Conservation (phyloP, 805 yeast genomes). For the Torulaspora quercuum region DNA sequence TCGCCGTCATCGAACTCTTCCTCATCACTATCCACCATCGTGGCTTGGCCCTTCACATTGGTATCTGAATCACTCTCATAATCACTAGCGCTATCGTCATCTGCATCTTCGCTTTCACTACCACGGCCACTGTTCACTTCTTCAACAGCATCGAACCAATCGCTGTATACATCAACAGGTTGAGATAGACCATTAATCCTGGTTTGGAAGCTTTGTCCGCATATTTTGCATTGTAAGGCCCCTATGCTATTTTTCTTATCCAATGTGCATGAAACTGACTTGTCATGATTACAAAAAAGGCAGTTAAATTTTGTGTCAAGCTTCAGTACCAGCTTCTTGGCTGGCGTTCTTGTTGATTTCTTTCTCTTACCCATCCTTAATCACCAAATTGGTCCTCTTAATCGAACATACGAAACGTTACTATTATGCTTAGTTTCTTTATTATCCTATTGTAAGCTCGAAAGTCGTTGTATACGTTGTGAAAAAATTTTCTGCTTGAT, state of each 20-base stretch:
- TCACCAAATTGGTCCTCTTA: background rate
- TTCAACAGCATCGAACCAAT: constrained; percentile 96
- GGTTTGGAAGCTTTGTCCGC: constrained; percentile 91
- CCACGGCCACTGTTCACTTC: constrained; percentile 46
- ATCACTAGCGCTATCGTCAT: constrained; percentile 33
- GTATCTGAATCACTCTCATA: constrained; percentile 39
- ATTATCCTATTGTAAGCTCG: too few species aligned
- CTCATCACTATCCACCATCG: constrained; percentile 23
- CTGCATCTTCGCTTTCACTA: constrained; percentile 36
- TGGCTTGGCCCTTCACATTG: constrained; percentile 27
- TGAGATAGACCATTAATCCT: constrained; percentile 73
- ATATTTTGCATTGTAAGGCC: constrained; percentile 79
- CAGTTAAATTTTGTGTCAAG: constrained; percentile 84
- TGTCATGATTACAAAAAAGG: constrained; percentile 92
- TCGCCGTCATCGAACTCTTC: constrained; percentile 23
- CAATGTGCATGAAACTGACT: constrained; percentile 79
- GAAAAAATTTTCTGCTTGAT: constrained; percentile 7
- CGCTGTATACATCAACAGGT: constrained; percentile 92
- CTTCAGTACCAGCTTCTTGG: constrained; percentile 69
- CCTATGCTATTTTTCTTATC: constrained; percentile 88
- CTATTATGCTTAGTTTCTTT: too few species aligned
- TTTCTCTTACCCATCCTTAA: constrained; percentile 74
- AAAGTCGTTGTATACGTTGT: constrained; percentile 3
- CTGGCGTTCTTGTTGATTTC: constrained; percentile 80
- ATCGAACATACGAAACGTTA: too few species aligned